Evolutionary conservation across 2,329 filamentous ascomycete genomes (phyloP), one percentile per base, ranked within the genome.

Genomic region (Aspergillus aculeatus): DNA sequence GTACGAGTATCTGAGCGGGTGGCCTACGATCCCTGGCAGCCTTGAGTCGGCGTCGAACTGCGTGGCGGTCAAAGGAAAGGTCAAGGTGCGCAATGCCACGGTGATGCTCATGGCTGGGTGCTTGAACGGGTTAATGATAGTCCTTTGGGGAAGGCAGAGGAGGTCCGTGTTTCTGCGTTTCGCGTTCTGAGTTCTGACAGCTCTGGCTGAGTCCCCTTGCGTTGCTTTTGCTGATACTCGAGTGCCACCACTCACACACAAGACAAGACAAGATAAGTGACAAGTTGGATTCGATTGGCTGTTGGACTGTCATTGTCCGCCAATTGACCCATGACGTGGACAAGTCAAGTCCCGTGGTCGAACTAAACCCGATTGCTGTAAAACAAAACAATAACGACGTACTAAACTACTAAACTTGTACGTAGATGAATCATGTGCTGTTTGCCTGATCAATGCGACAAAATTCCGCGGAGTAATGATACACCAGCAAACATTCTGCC

Each of bases 171-270:
- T 54, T 47, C 32, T 35, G 32, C 11, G 32, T 35, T 35, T 29
- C 52, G 52, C 47, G 52, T 54, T 47, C 14, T 26, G 26, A 44
- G 29, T 44, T 54, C 52, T 54, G 52, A 54, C 52, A 54, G 52
- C 52, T 54, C 52, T 54, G 52, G 24, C 26, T 54, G 52, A 14
- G 44, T 47, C 52, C 52, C 52, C 52, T 54, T 54, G 52, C 52
- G 19, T 47, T 26, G n/a, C 23, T 26, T 54, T 54, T 47, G 44
- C 41, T 29, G 26, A 29, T 29, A 29, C 26, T 29, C 26, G 26
- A 29, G 7, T 29, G 9, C 26, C 7, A 29, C 26, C 26, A 26
- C 23, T 23, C 7, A 29, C 26, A 29, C 26, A 29, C 26, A 10
- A 29, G 26, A 29, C 26, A 29, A 29, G 26, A 29, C 38, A n/a